Base-by-base conservation (phyloP, 305 asterid genomes). In the Ajuga reptans region DNA sequence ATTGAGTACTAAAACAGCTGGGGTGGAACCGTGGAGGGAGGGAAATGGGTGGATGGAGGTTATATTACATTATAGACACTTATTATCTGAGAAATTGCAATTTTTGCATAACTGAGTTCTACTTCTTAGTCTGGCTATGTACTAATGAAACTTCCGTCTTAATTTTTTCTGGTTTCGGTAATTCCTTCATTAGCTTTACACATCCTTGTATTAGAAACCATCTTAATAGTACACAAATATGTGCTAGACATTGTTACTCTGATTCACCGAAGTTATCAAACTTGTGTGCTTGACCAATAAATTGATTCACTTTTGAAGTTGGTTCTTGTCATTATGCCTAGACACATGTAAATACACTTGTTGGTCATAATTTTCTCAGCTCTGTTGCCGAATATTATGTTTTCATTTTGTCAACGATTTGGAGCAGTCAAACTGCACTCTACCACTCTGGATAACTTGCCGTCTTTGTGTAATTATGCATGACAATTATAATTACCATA, bases 41-140 rank as follows among this genome's bases (percentile, higher is more conserved):
- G 66, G 66, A 18, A 11, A 46, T 34, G 69, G 66, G 66, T 54
- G 62, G 41, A 58, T 50, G 51, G 71, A 45, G 54, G 55, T 47
- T 60, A 33, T 54, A 60, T 62, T 39, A 54, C 59, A 62, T 37
- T 27, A 21, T 59, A 37, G 52, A 31, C 50, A 61, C 73, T 41
- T 33, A 41, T 36, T 11, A 49, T 36, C 58, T 61, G 61, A 39
- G 33, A 64, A 71, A 17, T 57, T 51, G 59, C 29, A 14, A 72
- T 57, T 15, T 50, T 57, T 55, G 56, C 31, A 52, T 56, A 49
- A 43, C 52, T 43, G 31, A 31, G 63, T 68, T 49, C 18, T 72
- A 8, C 53, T 54, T n/a, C 63, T 69, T 74, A 33, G 63, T 41
- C 53, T 34, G 46, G 29, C 51, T 43, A 47, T 15, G 68, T 29